These are phyloP conservation scores for Camelina neglecta DNA, from an alignment of 345 rosid genomes.

Conservation along the genomic window DNA sequence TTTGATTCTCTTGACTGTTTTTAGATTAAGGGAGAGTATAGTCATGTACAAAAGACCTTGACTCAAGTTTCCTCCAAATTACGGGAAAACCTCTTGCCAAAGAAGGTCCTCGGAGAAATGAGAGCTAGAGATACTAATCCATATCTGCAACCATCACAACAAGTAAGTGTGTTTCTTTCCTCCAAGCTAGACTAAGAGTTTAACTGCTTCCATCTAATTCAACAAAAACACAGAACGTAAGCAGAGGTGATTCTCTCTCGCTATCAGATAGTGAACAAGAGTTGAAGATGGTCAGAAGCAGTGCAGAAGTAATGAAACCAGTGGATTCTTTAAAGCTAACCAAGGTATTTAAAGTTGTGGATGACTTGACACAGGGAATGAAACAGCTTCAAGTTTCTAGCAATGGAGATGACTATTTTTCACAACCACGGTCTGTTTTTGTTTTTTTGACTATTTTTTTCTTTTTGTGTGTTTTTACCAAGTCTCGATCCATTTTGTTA, in stretches of 20 bases:
- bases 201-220: slow-evolving; percentile 16
- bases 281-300: slow-evolving; percentile 33
- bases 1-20: slow-evolving; percentile 16
- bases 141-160: slow-evolving; percentile 40
- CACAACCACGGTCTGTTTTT: slow-evolving; percentile 30
- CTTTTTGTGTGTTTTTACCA: too few species aligned
- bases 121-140: slow-evolving; percentile 34
- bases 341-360: slow-evolving; percentile 44
- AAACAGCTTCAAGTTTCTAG: slow-evolving; percentile 44
- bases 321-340: slow-evolving; percentile 44
- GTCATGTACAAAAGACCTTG: slow-evolving; percentile 40
- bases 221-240: slow-evolving; percentile 43
- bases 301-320: slow-evolving; percentile 46
- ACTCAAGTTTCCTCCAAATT: slow-evolving; percentile 29
- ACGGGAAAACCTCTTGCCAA: slow-evolving; percentile 45
- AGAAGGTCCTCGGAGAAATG: slow-evolving; percentile 46
- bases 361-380: slow-evolving; percentile 40
- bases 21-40: slow-evolving; percentile 41
- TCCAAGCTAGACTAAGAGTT: neutral
- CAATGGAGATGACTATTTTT: slow-evolving; percentile 34
- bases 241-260: slow-evolving; percentile 24
- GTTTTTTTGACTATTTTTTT: neutral
- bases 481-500: neutral
- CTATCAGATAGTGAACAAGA: slow-evolving; percentile 33
- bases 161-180: slow-evolving; percentile 43